Evolutionary conservation across 208 protist species (phyloP).

Genomic region (Trypanosomatidae sp.): DNA sequence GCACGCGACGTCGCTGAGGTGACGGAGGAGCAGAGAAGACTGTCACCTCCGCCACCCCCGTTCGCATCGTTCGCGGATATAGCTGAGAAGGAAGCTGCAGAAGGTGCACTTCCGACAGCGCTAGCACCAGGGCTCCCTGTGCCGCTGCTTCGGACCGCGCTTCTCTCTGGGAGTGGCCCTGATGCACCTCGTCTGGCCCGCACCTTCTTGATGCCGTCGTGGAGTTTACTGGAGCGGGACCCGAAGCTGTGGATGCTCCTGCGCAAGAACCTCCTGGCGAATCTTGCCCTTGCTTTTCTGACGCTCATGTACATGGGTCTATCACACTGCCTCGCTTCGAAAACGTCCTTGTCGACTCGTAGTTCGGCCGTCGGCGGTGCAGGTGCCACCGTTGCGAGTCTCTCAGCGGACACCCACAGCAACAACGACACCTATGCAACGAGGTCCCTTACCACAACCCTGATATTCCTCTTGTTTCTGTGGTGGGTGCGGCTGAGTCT

Average conservation of each 20-base stretch:
- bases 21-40: neutral
- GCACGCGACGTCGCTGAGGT: neutral
- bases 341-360: neutral
- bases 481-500: constrained; percentile 21
- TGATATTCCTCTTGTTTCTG: constrained; percentile 1
- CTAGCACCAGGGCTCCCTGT: neutral
- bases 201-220: constrained; percentile 30
- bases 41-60: neutral
- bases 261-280: constrained; percentile 37
- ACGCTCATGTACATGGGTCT: constrained; percentile 23
- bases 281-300: constrained; percentile 18
- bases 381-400: neutral
- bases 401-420: neutral
- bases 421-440: neutral
- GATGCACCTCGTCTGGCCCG: neutral
- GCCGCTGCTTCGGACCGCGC: neutral
- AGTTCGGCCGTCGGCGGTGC: neutral
- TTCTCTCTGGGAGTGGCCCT: neutral
- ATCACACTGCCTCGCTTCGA: constrained; percentile 10
- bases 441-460: constrained; percentile 2
- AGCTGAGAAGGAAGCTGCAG: neutral
- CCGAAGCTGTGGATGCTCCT: constrained; percentile 46
- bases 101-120: neutral
- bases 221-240: constrained; percentile 32
- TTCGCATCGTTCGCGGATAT: neutral